A percentile compares a stretch with the other conserved stretches of the same genome.
These are phyloP conservation scores for Diatrype stigma DNA, from an alignment of 2,329 filamentous ascomycete species.

Conservation along the genomic window DNA sequence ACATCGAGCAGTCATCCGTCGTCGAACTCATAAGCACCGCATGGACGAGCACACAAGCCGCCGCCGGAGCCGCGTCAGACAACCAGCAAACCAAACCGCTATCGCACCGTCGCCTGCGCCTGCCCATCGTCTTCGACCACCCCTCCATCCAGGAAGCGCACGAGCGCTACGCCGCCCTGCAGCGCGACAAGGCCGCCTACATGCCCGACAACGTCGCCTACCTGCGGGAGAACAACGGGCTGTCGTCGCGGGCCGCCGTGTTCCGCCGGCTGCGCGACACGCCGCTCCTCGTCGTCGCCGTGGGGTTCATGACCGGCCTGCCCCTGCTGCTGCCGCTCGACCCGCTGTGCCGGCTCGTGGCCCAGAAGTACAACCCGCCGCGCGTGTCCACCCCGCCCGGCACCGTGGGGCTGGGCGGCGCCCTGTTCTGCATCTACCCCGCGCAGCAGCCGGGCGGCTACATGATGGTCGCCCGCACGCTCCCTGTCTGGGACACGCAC, in stretches of 20 bases:
- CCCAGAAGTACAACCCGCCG: conserved; percentile 31
- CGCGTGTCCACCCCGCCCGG: conserved; percentile 32
- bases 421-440: conserved; percentile 32
- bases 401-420: conserved; percentile 33
- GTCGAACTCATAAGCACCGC: conserved; percentile 12
- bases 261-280: conserved; percentile 29
- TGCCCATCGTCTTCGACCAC: conserved; percentile 38
- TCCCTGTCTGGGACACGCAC: conserved; percentile 33
- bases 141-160: conserved; percentile 44
- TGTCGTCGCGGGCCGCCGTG: conserved; percentile 29
- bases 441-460: conserved; percentile 36
- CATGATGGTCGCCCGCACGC: conserved; percentile 28
- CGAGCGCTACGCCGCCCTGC: conserved; percentile 53
- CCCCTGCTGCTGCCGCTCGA: conserved; percentile 29
- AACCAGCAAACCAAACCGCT: conserved; percentile 19
- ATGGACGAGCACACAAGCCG: conserved; percentile 11
- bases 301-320: conserved; percentile 34
- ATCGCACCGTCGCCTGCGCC: too few species aligned
- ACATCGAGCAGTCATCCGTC: conserved; percentile 6
- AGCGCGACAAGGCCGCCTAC: too few species aligned
- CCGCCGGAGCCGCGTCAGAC: too few species aligned
- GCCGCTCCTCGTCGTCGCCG: conserved; percentile 27
- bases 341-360: conserved; percentile 17
- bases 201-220: too few species aligned
- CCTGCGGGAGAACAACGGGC: conserved; percentile 53